Conservation (phyloP, 2,329 filamentous ascomycete genomes). For the Lizonia empirigonia region DNA sequence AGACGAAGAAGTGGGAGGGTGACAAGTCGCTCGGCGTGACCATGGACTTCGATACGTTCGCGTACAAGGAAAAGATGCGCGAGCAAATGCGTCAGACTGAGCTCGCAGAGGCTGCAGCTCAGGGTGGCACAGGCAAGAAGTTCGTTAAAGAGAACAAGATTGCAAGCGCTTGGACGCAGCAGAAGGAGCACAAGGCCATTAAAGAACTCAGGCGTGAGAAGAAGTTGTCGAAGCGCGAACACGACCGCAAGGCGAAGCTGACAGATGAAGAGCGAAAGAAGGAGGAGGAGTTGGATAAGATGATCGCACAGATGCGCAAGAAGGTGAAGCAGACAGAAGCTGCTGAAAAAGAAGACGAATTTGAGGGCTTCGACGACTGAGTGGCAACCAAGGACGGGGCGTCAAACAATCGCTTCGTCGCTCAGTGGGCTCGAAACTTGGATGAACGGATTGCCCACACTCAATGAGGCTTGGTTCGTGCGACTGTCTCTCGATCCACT, state of each 20-base stretch:
- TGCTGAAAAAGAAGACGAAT: slow-evolving; percentile 36
- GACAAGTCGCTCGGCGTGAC: slow-evolving; percentile 50
- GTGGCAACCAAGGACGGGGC: background rate
- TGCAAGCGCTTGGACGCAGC: slow-evolving; percentile 44
- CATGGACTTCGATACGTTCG: slow-evolving; percentile 49
- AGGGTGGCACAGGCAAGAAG: slow-evolving; percentile 27
- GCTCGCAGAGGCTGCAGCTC: slow-evolving; percentile 33
- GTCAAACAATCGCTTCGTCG: background rate
- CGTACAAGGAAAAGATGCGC: slow-evolving; percentile 53
- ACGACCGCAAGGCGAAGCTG: slow-evolving; percentile 34
- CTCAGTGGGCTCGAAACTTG: background rate
- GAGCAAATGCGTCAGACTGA: slow-evolving; percentile 52
- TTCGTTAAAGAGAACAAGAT: slow-evolving; percentile 35
- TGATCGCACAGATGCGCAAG: slow-evolving; percentile 38
- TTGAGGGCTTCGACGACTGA: slow-evolving; percentile 46
- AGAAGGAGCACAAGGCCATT: slow-evolving; percentile 41
- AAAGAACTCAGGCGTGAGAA: slow-evolving; percentile 44
- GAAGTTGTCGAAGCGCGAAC: slow-evolving; percentile 41
- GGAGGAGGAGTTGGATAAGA: slow-evolving; percentile 41
- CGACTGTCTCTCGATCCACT: background rate
- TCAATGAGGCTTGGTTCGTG: background rate
- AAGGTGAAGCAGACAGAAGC: slow-evolving; percentile 35
- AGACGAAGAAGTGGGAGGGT: slow-evolving; percentile 60
- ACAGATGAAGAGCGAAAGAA: slow-evolving; percentile 40
- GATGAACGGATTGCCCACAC: background rate